Evolutionary conservation across 2,329 filamentous ascomycete genomes (phyloP), one percentile per base, ranked within the genome.

Genomic region (Mariannaea elegans): DNA sequence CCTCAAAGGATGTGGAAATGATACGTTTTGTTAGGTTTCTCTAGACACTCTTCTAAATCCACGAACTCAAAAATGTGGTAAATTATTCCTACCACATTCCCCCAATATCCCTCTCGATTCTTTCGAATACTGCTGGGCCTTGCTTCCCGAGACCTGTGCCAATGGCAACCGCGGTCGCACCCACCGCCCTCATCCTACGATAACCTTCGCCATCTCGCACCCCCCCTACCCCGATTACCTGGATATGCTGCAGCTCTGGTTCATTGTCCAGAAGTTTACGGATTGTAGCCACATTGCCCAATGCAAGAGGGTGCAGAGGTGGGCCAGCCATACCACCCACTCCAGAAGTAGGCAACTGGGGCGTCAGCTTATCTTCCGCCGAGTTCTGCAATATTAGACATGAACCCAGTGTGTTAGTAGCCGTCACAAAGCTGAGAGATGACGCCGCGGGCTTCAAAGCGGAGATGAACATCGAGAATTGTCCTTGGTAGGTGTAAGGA

Each of bases 281-380:
- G n/a, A 94, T 81, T 1, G 85, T 88, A n/a, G 80, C 80, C 29
- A 94, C 91, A 67, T 94, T 94, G 0, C 91, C 91, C 27, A 94
- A 74, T 0, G 90, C 88, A 1, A 94, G 77, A 0, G 90, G 87
- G 74, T 94, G 91, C 41, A 94, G 76, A 16, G 90, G 84, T 10
- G 89, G 82, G 0, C 91, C 91, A 0, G 89, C 91, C 76, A 94
- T 80, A 0, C 91, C 91, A 0, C 91, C 91, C 3, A 91, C 80
- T 0, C 90, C 89, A 0, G 73, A 76, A 3, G 78, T 81, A 0
- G 84, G 84, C 2, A 87, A 84, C 7, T 78, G 78, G 2, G 89
- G 74, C 0, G n/a, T n/a, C n/a, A n/a, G n/a, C n/a, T n/a, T n/a
- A n/a, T n/a, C 14, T 23, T 2, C 54, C 14, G 50, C 53, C 10